Evolutionary conservation across 306 rosid species (phyloP).

Genomic region (Carpinus fangiana): DNA sequence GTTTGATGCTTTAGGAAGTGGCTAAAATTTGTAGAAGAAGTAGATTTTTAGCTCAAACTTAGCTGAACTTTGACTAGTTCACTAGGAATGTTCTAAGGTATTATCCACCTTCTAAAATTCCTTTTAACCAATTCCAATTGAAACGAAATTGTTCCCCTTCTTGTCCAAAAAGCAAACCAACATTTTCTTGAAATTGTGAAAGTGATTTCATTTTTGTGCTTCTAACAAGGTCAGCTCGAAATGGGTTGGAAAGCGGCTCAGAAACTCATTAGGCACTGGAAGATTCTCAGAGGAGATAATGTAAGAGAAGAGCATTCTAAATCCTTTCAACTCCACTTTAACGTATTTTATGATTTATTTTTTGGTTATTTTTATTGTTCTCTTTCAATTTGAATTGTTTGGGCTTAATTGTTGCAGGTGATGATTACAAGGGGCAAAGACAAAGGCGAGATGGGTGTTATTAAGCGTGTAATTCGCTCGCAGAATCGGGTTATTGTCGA

Average conservation of each 20-base stretch:
- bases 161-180: no score
- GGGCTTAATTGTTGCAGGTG: constrained; percentile 48
- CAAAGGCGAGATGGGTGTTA: constrained; percentile 71
- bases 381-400: background rate
- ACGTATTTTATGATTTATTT: background rate
- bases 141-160: background rate
- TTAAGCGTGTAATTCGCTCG: constrained; percentile 84
- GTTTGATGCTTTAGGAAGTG: no score
- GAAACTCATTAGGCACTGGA: constrained; percentile 92
- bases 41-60: no score
- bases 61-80: no score
- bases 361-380: background rate
- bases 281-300: constrained; percentile 84
- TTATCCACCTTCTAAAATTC: no score
- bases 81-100: no score
- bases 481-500: constrained; percentile 95
- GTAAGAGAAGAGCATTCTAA: constrained; percentile 31
- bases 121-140: background rate
- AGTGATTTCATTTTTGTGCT: background rate
- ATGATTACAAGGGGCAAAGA: constrained; percentile 92
- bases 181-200: background rate
- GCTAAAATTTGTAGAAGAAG: no score
- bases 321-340: background rate
- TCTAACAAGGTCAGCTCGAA: background rate
- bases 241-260: constrained; percentile 99